Conservation (phyloP, 345 rosid species). For the Balakata baccata region DNA sequence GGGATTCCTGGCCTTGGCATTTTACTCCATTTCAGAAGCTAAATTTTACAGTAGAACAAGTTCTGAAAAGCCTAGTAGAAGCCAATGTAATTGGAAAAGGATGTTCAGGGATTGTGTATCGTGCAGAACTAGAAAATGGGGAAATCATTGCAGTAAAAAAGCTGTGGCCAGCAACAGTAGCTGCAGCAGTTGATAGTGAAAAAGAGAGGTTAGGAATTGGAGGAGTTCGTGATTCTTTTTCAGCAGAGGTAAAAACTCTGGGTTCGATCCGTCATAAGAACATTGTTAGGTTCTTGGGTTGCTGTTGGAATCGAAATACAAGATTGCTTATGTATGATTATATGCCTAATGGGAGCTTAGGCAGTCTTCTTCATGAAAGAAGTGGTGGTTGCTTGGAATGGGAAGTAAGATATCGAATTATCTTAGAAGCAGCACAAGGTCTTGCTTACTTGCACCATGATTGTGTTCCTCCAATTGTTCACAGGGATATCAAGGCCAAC, state of each 20-base stretch:
- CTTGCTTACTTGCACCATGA: constrained; percentile 92
- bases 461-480: constrained; percentile 90
- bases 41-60: constrained; percentile 78
- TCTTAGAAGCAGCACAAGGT: constrained; percentile 91
- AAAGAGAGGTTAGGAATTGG: constrained; percentile 7
- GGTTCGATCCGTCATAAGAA: constrained; percentile 95
- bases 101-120: constrained; percentile 85
- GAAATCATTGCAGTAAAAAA: constrained; percentile 92
- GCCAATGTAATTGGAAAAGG: constrained; percentile 88
- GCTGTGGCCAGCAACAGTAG: constrained; percentile 69
- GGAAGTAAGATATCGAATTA: constrained; percentile 78
- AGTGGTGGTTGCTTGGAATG: constrained; percentile 67
- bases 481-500: constrained; percentile 89
- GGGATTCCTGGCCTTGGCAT: constrained; percentile 82
- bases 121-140: constrained; percentile 76
- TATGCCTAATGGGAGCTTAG: constrained; percentile 93
- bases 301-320: constrained; percentile 79
- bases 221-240: constrained; percentile 86
- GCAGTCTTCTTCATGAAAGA: constrained; percentile 80
- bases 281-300: constrained; percentile 86
- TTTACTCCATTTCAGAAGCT: constrained; percentile 96
- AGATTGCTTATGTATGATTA: constrained; percentile 90
- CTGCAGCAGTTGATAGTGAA: constrained; percentile 29
- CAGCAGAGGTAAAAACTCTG: constrained; percentile 85
- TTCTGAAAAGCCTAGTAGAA: constrained; percentile 74